Evolutionary conservation across 805 yeast genomes (phyloP).

Genomic region (Cyberlindnera petersonii): DNA sequence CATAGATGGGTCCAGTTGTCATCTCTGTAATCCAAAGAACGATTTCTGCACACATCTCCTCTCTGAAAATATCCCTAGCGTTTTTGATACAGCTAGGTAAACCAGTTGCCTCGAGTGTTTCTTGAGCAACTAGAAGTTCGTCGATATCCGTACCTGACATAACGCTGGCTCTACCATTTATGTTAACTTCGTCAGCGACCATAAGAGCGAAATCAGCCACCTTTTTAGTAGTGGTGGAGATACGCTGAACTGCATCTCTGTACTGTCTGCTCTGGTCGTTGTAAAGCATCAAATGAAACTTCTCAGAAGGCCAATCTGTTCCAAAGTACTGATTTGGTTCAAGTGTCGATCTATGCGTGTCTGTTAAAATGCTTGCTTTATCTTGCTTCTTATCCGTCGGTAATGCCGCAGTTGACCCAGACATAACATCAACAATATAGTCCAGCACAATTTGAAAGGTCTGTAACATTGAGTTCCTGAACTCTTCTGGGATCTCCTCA

Average conservation of each 20-base stretch:
- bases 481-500: slow-evolving; percentile 39
- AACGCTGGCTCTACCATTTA: slow-evolving; percentile 66
- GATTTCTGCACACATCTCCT: slow-evolving; percentile 75
- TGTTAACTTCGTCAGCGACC: slow-evolving; percentile 63
- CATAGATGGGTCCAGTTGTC: slow-evolving; percentile 49
- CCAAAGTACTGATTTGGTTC: slow-evolving; percentile 41
- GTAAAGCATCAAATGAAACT: slow-evolving; percentile 56
- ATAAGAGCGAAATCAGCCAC: slow-evolving; percentile 62
- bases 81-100: slow-evolving; percentile 62
- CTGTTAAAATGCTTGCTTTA: slow-evolving; percentile 27
- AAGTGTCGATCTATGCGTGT: slow-evolving; percentile 33
- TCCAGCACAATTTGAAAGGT: slow-evolving; percentile 51
- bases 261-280: slow-evolving; percentile 78
- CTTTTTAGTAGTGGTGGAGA: slow-evolving; percentile 60
- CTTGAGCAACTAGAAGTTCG: slow-evolving; percentile 49
- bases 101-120: slow-evolving; percentile 57
- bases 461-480: slow-evolving; percentile 34
- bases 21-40: slow-evolving; percentile 62
- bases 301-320: slow-evolving; percentile 40
- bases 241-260: slow-evolving; percentile 65
- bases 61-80: slow-evolving; percentile 67
- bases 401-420: slow-evolving; percentile 32
- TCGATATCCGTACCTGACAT: slow-evolving; percentile 50
- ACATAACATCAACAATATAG: slow-evolving; percentile 58
- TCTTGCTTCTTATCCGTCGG: slow-evolving; percentile 24